A percentile compares a stretch with the other conserved stretches of the same genome.
Conservation (phyloP, 1,284 basidiomycete genomes). For the Rhizoctonia solani region DNA sequence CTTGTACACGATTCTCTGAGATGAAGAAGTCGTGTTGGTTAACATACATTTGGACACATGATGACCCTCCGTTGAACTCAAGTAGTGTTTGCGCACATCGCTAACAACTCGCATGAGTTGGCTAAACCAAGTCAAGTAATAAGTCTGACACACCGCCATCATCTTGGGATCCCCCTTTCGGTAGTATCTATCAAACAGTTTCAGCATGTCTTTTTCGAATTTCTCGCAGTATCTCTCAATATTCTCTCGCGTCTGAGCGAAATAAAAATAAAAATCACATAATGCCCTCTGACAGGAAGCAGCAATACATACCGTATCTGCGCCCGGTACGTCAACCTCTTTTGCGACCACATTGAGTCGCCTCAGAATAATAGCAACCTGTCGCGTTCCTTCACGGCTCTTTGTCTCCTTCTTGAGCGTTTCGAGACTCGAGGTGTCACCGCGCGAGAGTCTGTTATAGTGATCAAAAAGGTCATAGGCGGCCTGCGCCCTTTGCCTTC, state of each 20-base stretch:
- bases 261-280: conserved; percentile 5
- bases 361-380: conserved; percentile 88
- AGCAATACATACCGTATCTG: conserved; percentile 64
- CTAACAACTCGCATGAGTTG: conserved; percentile 49
- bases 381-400: conserved; percentile 81
- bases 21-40: conserved; percentile 99
- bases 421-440: conserved; percentile 80
- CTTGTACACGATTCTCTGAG: conserved; percentile 73
- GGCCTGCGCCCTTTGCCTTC: conserved; percentile 90
- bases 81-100: conserved; percentile 96
- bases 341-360: conserved; percentile 87
- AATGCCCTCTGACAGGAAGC: not conserved
- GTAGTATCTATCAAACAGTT: conserved; percentile 93
- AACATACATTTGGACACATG: conserved; percentile 98
- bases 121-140: not conserved
- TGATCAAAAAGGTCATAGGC: conserved; percentile 94
- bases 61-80: conserved; percentile 97
- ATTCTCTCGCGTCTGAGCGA: conserved; percentile 71
- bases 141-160: conserved; percentile 80
- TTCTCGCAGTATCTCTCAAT: conserved; percentile 97
- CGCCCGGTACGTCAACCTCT: conserved; percentile 84
- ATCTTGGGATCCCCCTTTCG: conserved; percentile 96
- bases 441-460: conserved; percentile 90
- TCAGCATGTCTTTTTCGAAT: conserved; percentile 98
- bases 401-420: conserved; percentile 72